Conservation (phyloP, 371 early-diverging fungal species). For the Sanchytrium tribonematis region DNA sequence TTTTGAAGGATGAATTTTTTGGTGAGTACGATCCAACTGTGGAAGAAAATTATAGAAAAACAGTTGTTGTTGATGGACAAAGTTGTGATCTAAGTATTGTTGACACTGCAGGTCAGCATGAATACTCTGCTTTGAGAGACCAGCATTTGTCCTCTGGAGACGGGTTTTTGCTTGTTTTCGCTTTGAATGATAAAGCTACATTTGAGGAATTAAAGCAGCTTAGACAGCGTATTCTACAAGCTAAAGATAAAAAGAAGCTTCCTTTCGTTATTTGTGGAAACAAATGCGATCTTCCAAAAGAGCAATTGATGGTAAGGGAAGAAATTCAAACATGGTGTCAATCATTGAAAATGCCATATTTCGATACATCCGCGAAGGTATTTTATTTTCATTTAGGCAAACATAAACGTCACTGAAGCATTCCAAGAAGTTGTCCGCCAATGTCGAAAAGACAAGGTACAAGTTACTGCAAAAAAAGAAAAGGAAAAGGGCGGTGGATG, state of each 20-base stretch:
- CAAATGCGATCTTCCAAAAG: slow-evolving; percentile 22
- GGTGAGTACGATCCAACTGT: slow-evolving; percentile 26
- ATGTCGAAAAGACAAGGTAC: too few species aligned
- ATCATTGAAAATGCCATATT: slow-evolving; percentile 16
- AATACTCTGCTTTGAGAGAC: slow-evolving; percentile 22
- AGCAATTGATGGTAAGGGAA: slow-evolving; percentile 2
- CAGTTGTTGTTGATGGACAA: slow-evolving; percentile 15
- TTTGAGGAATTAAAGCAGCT: slow-evolving; percentile 25
- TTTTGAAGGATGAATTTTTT: slow-evolving; percentile 25
- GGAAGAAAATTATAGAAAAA: slow-evolving; percentile 27
- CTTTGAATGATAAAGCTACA: slow-evolving; percentile 15
- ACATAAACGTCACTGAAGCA: slow-evolving; percentile 20
- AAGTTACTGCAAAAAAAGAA: too few species aligned
- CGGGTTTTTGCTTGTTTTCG: slow-evolving; percentile 25
- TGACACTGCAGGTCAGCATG: slow-evolving; percentile 29
- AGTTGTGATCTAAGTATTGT: slow-evolving; percentile 17
- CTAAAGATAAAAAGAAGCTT: slow-evolving; percentile 21
- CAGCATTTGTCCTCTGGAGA: slow-evolving; percentile 22
- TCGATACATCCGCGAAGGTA: slow-evolving; percentile 25
- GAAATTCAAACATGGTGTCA: slow-evolving; percentile 9
- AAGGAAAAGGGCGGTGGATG: too few species aligned
- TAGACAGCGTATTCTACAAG: slow-evolving; percentile 18
- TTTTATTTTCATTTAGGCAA: slow-evolving; percentile 10
- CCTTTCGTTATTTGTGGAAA: slow-evolving; percentile 24
- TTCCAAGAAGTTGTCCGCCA: slow-evolving; percentile 23